Conservation (phyloP, 2,329 filamentous ascomycete genomes). For the Alternaria hordeiaustralica region DNA sequence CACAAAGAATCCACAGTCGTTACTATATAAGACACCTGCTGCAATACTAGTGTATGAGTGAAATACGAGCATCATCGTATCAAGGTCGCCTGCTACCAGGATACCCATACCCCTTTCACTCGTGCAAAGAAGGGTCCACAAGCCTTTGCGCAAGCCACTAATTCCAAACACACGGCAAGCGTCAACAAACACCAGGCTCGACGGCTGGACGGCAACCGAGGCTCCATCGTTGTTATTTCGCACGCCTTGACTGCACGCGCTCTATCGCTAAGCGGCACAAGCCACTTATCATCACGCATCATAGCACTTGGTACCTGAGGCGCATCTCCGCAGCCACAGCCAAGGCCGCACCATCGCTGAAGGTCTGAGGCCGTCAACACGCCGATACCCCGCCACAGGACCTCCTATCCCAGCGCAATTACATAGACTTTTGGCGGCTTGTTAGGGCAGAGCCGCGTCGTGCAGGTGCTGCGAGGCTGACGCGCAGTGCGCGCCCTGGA, state of each 20-base stretch:
- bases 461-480: constrained; percentile 9
- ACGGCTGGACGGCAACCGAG: background rate
- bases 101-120: constrained; percentile 11
- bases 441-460: constrained; percentile 1
- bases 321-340: constrained; percentile 28
- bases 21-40: background rate
- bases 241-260: constrained; percentile 6
- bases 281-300: constrained; percentile 10
- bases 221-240: background rate
- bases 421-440: background rate
- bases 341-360: constrained; percentile 26
- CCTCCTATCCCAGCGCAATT: background rate
- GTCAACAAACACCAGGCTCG: constrained; percentile 19
- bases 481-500: constrained; percentile 15
- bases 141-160: constrained; percentile 2
- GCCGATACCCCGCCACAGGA: constrained; percentile 12
- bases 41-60: background rate
- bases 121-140: constrained; percentile 1
- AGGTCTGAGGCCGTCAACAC: constrained; percentile 12
- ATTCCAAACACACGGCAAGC: constrained; percentile 7
- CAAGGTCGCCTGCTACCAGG: background rate
- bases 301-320: constrained; percentile 7
- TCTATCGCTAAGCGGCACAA: constrained; percentile 22
- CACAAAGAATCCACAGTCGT: background rate
- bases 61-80: background rate